These are phyloP conservation scores for Sarocladium strictum DNA, from an alignment of 2,329 filamentous ascomycete genomes.

Conservation along the genomic window DNA sequence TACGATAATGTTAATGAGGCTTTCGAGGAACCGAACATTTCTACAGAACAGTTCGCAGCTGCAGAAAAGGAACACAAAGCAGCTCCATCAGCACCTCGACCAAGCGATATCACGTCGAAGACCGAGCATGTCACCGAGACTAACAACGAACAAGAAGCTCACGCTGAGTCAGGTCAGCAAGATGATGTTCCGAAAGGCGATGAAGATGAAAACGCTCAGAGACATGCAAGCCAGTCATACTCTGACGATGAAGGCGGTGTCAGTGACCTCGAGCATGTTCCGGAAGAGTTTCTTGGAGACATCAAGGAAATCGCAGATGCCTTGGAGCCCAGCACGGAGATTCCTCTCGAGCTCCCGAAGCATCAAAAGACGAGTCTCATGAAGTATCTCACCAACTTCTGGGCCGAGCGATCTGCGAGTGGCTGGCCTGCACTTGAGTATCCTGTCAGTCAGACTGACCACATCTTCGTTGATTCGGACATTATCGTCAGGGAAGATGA, in stretches of 20 bases:
- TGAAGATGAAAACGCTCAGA: constrained; percentile 19
- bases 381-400: constrained; percentile 95
- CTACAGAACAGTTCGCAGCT: background rate
- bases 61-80: constrained; percentile 1
- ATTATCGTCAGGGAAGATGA: constrained; percentile 97
- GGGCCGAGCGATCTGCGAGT: constrained; percentile 94
- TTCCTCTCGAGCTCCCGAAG: constrained; percentile 72
- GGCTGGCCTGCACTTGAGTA: constrained; percentile 93
- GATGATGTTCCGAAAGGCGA: constrained; percentile 15
- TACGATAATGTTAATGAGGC: constrained; percentile 93
- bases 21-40: constrained; percentile 61
- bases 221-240: constrained; percentile 44
- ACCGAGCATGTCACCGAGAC: constrained; percentile 41
- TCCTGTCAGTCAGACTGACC: constrained; percentile 78
- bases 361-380: constrained; percentile 90
- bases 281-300: constrained; percentile 62
- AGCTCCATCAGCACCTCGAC: background rate
- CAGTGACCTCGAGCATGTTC: constrained; percentile 67
- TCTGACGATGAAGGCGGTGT: constrained; percentile 61
- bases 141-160: constrained; percentile 21
- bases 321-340: constrained; percentile 54
- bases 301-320: constrained; percentile 58
- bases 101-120: constrained; percentile 41
- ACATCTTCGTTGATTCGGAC: constrained; percentile 94
- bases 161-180: constrained; percentile 10